phyloP scores from a whole-genome alignment of 225 moss, liverwort and hornwort species.

The Anthoceros angustus region DNA sequence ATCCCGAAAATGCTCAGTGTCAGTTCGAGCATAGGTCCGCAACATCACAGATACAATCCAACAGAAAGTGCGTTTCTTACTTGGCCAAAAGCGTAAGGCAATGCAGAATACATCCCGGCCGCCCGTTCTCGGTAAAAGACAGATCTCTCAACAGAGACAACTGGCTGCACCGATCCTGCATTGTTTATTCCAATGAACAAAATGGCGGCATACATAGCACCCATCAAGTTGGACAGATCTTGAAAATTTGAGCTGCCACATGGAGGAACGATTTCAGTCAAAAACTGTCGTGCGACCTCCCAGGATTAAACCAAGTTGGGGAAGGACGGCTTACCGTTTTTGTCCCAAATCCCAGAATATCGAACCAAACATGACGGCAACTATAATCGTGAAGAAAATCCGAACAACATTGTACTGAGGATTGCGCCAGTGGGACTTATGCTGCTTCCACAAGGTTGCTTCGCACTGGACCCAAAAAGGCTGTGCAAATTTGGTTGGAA shows the following conservation, averaged over 20 bases:
- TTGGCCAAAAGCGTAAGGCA: constrained; percentile 80
- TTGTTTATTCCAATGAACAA: constrained; percentile 81
- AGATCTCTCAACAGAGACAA: constrained; percentile 68
- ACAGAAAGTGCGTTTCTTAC: constrained; percentile 11
- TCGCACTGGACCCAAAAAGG: constrained; percentile 42
- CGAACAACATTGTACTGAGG: constrained; percentile 81
- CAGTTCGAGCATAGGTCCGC: not conserved
- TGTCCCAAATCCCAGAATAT: constrained; percentile 84
- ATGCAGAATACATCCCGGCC: constrained; percentile 83
- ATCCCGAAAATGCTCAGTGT: not conserved
- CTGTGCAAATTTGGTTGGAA: constrained; percentile 53
- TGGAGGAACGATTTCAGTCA: not conserved
- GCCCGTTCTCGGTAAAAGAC: constrained; percentile 78
- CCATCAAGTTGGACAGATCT: constrained; percentile 44
- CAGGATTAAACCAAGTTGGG: not conserved
- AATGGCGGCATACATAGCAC: constrained; percentile 57
- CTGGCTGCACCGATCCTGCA: constrained; percentile 64
- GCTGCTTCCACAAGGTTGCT: constrained; percentile 75
- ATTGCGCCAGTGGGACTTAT: constrained; percentile 80
- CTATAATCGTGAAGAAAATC: constrained; percentile 65
- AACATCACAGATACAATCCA: not conserved
- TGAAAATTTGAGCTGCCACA: not conserved
- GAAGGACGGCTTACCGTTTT: constrained; percentile 31
- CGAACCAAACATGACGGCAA: constrained; percentile 73
- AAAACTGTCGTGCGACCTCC: not conserved